Percentiles rank a stretch among this genome's conserved stretches.
These are phyloP conservation scores for Phytophthora cryptogea DNA, from an alignment of 352 stramenopile species.

Conservation along the genomic window DNA sequence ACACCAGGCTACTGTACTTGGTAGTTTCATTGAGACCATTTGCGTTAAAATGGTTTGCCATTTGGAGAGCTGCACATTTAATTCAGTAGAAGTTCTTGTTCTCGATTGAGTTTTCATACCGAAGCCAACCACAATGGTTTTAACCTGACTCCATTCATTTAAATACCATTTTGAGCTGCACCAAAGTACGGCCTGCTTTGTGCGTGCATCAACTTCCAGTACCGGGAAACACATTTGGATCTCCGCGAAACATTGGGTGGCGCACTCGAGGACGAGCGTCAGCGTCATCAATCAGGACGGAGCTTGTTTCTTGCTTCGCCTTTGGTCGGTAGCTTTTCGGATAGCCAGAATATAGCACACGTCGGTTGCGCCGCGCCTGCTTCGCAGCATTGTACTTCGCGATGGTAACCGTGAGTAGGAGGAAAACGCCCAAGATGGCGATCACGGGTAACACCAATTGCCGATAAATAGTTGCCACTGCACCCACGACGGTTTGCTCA, in stretches of 20 bases:
- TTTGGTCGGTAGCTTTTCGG: constrained; percentile 31
- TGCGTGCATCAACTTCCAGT: too few relatives aligned
- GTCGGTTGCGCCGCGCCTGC: constrained; percentile 25
- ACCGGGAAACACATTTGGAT: background rate
- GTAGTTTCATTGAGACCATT: too few relatives aligned
- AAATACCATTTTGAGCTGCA: background rate
- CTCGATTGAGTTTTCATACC: too few relatives aligned
- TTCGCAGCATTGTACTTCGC: constrained; percentile 22
- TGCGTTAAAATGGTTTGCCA: too few relatives aligned
- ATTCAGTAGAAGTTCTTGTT: too few relatives aligned
- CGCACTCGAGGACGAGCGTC: constrained; percentile 8
- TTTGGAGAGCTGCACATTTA: too few relatives aligned
- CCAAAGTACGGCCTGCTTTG: background rate
- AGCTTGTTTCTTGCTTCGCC: constrained; percentile 12
- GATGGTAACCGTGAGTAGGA: constrained; percentile 32
- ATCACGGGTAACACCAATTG: constrained; percentile 37
- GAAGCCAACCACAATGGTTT: too few relatives aligned
- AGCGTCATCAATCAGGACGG: background rate
- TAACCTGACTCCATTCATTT: too few relatives aligned
- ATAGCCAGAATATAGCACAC: constrained; percentile 40
- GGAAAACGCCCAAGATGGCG: constrained; percentile 31
- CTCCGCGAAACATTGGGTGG: constrained; percentile 1
- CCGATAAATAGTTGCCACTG: constrained; percentile 13
- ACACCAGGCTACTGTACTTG: too few relatives aligned
- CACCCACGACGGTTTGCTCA: constrained; percentile 10